Evolutionary conservation across 2,329 filamentous ascomycete species (phyloP), one percentile per base, ranked within the genome.

Genomic region (Colletotrichum kahawae): DNA sequence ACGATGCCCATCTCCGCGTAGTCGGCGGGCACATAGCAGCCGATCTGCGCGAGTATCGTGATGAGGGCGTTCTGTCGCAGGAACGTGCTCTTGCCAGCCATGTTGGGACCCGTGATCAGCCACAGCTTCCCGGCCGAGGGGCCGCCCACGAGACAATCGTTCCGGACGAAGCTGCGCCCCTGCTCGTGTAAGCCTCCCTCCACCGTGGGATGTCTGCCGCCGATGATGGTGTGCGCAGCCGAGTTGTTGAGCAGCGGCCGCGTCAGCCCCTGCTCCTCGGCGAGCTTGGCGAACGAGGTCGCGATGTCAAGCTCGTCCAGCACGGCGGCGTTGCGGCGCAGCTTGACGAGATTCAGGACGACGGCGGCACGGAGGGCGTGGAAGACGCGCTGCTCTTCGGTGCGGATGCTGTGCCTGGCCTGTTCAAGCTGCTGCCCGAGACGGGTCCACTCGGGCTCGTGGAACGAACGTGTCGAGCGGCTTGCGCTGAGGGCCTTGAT

Each of bases 41-140:
- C 97, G 4, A 95, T 93, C 84, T 99, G 97, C 2, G 97, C 96
- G 16, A 99, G 90, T 76, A 99, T 95, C 1, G 95, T 95, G 79
- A 98, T 97, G 67, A 99, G 89, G 4, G 97, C 97, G 83, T 98
- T 98, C 80, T 99, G 97, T 1, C 97, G 94, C 7, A 99, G 88
- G 81, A 98, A 99, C 0, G 97, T 99, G 82, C 94, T 96, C 85
- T 99, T 99, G 63, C 97, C 97, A 2, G 94, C 97, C 97, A 99
- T 99, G 84, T 99, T 99, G n/a, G 97, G 97, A 0, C 97, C 87
- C 79, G 94, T 90, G 90, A 96, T 87, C 83, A 91, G 80, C 93
- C 93, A 87, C 85, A 95, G 69, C 87, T 88, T 79, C 87, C 92
- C 88, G 24, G 87, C 94, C 84, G 89, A 48, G 93, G 82, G 77